Percentiles rank a stretch among this genome's conserved stretches.
phyloP scores from a whole-genome alignment of 2,329 filamentous ascomycete species.

The Bisporella sp. region DNA sequence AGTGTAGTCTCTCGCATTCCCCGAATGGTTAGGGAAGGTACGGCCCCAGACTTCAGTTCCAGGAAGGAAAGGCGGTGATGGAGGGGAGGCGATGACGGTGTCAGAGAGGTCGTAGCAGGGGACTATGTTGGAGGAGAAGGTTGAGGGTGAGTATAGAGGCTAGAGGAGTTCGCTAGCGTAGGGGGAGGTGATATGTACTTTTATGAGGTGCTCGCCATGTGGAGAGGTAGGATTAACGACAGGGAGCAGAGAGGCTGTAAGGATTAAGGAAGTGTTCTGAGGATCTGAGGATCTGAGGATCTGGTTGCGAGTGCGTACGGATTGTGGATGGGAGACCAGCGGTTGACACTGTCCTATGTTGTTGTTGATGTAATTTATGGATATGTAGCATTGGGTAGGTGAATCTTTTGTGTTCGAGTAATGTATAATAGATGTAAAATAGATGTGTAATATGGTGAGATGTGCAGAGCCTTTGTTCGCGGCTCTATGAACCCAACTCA shows the following conservation, averaged over 20 bases:
- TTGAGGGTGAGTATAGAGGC: slow-evolving; percentile 18
- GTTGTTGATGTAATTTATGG: too few relatives aligned
- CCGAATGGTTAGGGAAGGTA: slow-evolving; percentile 28
- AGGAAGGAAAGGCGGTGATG: slow-evolving; percentile 29
- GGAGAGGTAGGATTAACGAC: not conserved
- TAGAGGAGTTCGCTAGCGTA: slow-evolving; percentile 35
- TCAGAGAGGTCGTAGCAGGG: slow-evolving; percentile 37
- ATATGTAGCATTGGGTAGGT: too few relatives aligned
- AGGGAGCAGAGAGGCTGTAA: not conserved
- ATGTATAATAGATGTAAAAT: too few relatives aligned
- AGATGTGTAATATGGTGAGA: too few relatives aligned
- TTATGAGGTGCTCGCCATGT: not conserved
- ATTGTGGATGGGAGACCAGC: not conserved
- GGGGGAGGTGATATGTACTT: not conserved
- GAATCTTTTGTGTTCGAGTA: too few relatives aligned
- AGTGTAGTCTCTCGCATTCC: slow-evolving; percentile 26
- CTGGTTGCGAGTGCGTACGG: not conserved
- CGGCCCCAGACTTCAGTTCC: slow-evolving; percentile 33
- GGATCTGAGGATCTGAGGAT: not conserved
- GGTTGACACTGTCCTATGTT: not conserved
- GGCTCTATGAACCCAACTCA: too few relatives aligned
- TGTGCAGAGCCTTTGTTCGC: too few relatives aligned
- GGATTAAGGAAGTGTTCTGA: not conserved
- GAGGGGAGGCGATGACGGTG: slow-evolving; percentile 29
- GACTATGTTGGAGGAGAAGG: slow-evolving; percentile 16